phyloP scores from a whole-genome alignment of 2,329 filamentous ascomycete species.

The Sporothrix inflata region DNA sequence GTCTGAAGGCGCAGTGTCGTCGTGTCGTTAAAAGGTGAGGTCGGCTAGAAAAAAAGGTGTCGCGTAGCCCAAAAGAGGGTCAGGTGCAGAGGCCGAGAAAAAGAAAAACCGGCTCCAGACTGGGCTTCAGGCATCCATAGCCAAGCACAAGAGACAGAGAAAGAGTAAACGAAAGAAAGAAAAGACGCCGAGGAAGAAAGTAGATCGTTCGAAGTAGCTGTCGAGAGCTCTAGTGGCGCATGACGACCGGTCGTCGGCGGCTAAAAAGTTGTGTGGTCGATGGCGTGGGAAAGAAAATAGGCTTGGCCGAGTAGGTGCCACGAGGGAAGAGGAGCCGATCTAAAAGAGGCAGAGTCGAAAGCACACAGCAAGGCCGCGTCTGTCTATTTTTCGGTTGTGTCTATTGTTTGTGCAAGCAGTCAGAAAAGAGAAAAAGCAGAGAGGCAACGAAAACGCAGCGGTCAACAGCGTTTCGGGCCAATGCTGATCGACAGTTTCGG shows the following conservation, averaged over 20 bases:
- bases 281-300: background rate
- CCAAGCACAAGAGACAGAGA: background rate
- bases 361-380: conserved; percentile 22
- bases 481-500: conserved; percentile 48
- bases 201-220: conserved; percentile 8
- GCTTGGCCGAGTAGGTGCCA: background rate
- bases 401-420: conserved; percentile 4
- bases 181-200: conserved; percentile 10
- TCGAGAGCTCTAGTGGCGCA: conserved; percentile 28
- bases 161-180: background rate
- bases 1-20: background rate
- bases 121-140: conserved; percentile 23
- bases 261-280: conserved; percentile 18
- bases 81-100: conserved; percentile 24
- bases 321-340: conserved; percentile 16
- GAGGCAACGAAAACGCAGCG: conserved; percentile 16
- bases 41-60: background rate
- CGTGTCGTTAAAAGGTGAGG: background rate
- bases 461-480: conserved; percentile 42
- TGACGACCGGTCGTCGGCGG: conserved; percentile 33
- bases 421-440: background rate
- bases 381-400: background rate
- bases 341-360: conserved; percentile 5
- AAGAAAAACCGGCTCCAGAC: background rate
- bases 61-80: conserved; percentile 8